A percentile compares a stretch with the other conserved stretches of the same genome.
Evolutionary conservation across 805 yeast species (phyloP).

Genomic region (Blastobotrys terrestris): DNA sequence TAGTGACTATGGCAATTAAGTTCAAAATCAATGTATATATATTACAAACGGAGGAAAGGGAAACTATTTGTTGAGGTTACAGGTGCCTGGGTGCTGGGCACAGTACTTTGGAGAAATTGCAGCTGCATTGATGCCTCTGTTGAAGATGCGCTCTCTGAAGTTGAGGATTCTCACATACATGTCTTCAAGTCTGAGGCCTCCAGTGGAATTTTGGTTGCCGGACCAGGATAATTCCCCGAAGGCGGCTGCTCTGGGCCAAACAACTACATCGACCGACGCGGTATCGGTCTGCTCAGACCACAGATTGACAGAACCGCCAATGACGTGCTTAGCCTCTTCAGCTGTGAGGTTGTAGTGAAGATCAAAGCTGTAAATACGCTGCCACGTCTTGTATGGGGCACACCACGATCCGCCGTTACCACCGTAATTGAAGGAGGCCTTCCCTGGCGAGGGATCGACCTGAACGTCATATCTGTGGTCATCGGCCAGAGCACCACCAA

Average conservation of each 20-base stretch:
- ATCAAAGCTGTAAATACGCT: constrained; percentile 34
- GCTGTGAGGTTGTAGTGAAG: constrained; percentile 29
- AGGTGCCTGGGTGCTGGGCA: constrained; percentile 31
- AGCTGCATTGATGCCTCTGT: constrained; percentile 30
- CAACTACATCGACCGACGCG: constrained; percentile 26
- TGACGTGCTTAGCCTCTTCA: constrained; percentile 26
- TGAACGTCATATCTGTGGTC: constrained; percentile 29
- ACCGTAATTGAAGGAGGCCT: constrained; percentile 28
- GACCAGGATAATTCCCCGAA: constrained; percentile 38
- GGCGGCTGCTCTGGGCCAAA: constrained; percentile 40
- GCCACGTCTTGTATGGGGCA: constrained; percentile 40
- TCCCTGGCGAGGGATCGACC: constrained; percentile 18
- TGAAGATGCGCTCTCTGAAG: constrained; percentile 35
- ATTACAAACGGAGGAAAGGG: too few relatives aligned
- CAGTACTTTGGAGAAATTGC: constrained; percentile 36
- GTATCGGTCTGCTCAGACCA: constrained; percentile 37
- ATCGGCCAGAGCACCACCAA: constrained; percentile 33
- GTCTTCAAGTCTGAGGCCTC: constrained; percentile 25
- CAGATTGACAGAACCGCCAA: constrained; percentile 36
- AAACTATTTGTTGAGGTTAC: constrained; percentile 23
- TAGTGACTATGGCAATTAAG: too few relatives aligned
- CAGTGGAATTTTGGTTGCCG: constrained; percentile 33
- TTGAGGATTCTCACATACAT: constrained; percentile 33
- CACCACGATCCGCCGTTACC: constrained; percentile 36
- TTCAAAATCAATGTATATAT: too few relatives aligned